Percentiles rank a stretch among this genome's conserved stretches.
phyloP scores from a whole-genome alignment of 2,329 filamentous ascomycete genomes.

The Aspergillus chevalieri region DNA sequence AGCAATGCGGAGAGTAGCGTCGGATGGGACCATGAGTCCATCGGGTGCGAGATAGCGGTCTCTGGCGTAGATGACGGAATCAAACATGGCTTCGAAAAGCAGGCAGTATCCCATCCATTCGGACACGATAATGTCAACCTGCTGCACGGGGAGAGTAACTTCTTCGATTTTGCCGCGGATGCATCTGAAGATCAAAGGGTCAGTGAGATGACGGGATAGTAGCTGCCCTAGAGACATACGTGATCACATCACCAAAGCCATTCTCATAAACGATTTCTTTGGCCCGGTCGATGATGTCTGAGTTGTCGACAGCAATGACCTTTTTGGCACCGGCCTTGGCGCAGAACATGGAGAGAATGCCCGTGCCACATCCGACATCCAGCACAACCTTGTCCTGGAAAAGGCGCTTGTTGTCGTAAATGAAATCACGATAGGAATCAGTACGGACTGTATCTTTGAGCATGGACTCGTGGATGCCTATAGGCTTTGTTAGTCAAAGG shows the following conservation, averaged over 20 bases:
- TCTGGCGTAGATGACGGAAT: conserved; percentile 80
- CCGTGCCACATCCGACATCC: conserved; percentile 80
- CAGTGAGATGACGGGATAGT: conserved; percentile 1
- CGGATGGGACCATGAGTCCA: conserved; percentile 80
- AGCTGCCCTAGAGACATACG: conserved; percentile 33
- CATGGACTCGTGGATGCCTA: conserved; percentile 93
- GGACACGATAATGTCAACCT: conserved; percentile 91
- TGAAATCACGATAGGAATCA: conserved; percentile 88
- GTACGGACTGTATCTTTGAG: conserved; percentile 84
- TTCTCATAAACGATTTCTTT: conserved; percentile 80
- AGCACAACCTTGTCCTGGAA: conserved; percentile 83
- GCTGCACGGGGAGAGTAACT: conserved; percentile 65
- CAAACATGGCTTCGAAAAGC: conserved; percentile 92
- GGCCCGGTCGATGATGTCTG: conserved; percentile 80
- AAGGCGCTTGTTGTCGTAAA: conserved; percentile 82
- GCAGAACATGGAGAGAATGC: conserved; percentile 91
- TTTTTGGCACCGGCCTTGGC: conserved; percentile 79
- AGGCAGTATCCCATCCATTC: conserved; percentile 98
- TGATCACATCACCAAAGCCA: conserved; percentile 65
- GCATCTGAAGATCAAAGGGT: conserved; percentile 41
- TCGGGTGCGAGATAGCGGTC: conserved; percentile 76
- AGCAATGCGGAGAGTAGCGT: conserved; percentile 75
- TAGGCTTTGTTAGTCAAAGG: conserved; percentile 1
- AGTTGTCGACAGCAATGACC: conserved; percentile 89
- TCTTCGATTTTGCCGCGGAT: conserved; percentile 85